A percentile compares a stretch with the other conserved stretches of the same genome.
These are phyloP conservation scores for Venturia carpophila DNA, from an alignment of 2,329 filamentous ascomycete species.

Conservation along the genomic window DNA sequence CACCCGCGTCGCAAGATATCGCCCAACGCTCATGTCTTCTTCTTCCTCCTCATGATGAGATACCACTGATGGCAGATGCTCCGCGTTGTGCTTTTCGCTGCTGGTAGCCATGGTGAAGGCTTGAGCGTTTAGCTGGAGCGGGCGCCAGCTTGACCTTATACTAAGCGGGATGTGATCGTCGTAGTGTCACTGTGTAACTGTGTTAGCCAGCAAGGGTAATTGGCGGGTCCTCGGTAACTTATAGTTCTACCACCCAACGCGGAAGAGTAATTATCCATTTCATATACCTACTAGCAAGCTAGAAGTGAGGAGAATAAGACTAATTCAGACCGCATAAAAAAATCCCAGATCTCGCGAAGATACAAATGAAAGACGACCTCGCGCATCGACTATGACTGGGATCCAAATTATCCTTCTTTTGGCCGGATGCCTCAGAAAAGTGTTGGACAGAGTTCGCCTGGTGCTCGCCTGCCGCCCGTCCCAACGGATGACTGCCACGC, in stretches of 20 bases:
- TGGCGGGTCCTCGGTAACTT: too few species aligned
- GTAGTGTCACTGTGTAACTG: not conserved
- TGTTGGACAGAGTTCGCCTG: not conserved
- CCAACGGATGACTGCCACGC: not conserved
- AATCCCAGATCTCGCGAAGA: too few species aligned
- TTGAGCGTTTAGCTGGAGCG: not conserved
- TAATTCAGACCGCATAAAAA: too few species aligned
- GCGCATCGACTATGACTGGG: too few species aligned
- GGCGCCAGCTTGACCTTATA: not conserved
- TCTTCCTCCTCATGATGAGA: not conserved
- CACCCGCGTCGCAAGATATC: constrained; percentile 43
- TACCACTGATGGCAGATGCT: not conserved
- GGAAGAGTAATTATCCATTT: too few species aligned
- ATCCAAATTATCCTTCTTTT: too few species aligned
- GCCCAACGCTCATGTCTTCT: constrained; percentile 10
- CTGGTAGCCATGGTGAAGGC: not conserved
- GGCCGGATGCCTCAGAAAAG: not conserved
- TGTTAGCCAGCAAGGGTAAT: too few species aligned
- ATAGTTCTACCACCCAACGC: too few species aligned
- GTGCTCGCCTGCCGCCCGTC: not conserved
- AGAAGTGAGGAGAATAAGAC: too few species aligned
- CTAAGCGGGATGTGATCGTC: not conserved
- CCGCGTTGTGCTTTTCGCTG: not conserved
- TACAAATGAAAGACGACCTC: too few species aligned
- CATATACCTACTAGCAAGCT: too few species aligned